Evolutionary conservation across 2,329 filamentous ascomycete genomes (phyloP), one percentile per base, ranked within the genome.

Genomic region (Helminthosporium solani): DNA sequence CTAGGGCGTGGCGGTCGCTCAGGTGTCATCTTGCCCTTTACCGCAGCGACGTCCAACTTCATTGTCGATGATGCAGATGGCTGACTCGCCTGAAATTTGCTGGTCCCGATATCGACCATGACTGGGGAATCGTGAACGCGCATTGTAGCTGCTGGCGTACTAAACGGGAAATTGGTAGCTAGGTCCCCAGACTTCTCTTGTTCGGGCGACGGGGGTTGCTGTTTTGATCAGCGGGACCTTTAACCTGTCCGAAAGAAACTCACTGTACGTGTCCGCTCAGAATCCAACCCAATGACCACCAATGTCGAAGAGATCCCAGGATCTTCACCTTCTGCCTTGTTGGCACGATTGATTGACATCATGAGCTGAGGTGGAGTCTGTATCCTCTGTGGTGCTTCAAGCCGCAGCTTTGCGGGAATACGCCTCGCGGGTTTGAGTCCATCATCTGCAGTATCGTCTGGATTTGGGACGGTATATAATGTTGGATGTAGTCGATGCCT

Each of bases 261-360:
- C 60, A 65, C 62, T 46, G 57, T 60, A 15, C 56, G 53, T 37
- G 60, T 62, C 27, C 56, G 41, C 40, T 62, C 54, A 58, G 14
- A 58, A 50, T 36, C 45, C 23, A 25, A 25, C 23, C 23, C 23
- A 9, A 25, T 42, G 25, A 44, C 42, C n/a, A 53, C 53, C 12
- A 58, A 61, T 15, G 51, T 38, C 7, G 59, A 57, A 31, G 60
- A 61, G 8, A 62, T 50, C 5, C 58, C 56, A 27, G 58, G 53
- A 31, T 57, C 50, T 16, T 57, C 47, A 12, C 53, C 49, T 39
- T 57, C 56, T n/a, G 45, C 46, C 35, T 53, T 50, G 21, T 54
- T 54, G 14, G 53, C 50, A 12, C 38, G 42, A 21, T 57, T 56
- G 27, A 28, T 11, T 25, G 23, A 5, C 23, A 9, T 25, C 23